phyloP scores from a whole-genome alignment of 257 asterid species.

The Hygrophila difformis region DNA sequence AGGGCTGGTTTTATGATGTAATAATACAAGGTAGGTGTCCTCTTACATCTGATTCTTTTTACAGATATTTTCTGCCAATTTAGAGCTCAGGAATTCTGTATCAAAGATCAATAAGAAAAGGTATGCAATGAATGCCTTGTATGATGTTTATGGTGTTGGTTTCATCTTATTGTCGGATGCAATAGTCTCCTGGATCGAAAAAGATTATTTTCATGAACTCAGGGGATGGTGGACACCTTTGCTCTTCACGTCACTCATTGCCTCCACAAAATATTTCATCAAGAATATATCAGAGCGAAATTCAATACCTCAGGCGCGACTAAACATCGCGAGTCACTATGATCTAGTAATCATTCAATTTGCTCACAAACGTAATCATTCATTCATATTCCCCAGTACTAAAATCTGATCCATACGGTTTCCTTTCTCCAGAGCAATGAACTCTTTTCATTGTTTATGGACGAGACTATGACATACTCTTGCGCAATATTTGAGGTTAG shows the following conservation, averaged over 20 bases:
- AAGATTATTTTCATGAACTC: background rate
- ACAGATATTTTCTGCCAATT: constrained; percentile 66
- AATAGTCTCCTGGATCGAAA: background rate
- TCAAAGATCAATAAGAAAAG: constrained; percentile 44
- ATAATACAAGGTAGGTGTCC: too few species aligned
- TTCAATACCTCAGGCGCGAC: constrained; percentile 69
- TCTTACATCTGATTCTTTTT: constrained; percentile 17
- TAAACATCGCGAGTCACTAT: constrained; percentile 75
- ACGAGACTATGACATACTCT: constrained; percentile 86
- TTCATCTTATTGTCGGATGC: too few species aligned
- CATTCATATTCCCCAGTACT: background rate
- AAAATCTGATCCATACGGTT: background rate
- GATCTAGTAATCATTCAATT: constrained; percentile 79
- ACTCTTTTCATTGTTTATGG: constrained; percentile 60
- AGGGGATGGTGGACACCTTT: constrained; percentile 98
- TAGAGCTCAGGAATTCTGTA: constrained; percentile 47
- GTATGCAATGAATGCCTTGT: too few species aligned
- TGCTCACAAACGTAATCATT: background rate
- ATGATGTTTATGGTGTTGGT: too few species aligned
- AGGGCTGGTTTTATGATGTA: too few species aligned
- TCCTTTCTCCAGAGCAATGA: constrained; percentile 67
- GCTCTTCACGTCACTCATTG: constrained; percentile 51
- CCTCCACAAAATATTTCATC: constrained; percentile 75
- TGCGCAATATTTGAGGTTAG: constrained; percentile 74
- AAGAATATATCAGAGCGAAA: constrained; percentile 62